Conservation (phyloP, 2,329 filamentous ascomycete genomes). For the Mollisia scopiformis region DNA sequence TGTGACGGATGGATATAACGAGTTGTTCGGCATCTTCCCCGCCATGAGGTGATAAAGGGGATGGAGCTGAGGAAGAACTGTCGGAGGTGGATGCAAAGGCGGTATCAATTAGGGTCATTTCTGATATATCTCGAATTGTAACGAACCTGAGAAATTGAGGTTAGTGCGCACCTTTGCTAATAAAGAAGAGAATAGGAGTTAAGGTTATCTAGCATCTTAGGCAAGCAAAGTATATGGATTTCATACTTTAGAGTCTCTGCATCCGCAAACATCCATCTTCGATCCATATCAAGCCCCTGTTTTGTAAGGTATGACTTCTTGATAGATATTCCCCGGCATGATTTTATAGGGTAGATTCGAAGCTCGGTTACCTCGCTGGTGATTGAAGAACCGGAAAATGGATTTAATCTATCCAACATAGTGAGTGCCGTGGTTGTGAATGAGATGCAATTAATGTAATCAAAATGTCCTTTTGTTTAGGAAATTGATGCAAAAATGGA, state of each 20-base stretch:
- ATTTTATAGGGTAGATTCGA: conserved; percentile 67
- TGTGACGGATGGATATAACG: conserved; percentile 47
- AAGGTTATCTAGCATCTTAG: no score
- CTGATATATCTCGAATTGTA: conserved; percentile 62
- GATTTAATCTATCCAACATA: conserved; percentile 19
- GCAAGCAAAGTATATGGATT: not conserved
- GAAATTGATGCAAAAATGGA: not conserved
- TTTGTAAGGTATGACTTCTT: conserved; percentile 52
- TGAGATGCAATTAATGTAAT: no score
- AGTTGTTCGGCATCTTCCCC: conserved; percentile 46
- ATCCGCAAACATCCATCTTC: conserved; percentile 69
- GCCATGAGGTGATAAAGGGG: not conserved
- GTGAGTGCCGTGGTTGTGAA: not conserved
- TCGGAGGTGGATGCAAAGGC: conserved; percentile 40
- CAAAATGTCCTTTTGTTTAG: no score
- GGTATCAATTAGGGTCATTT: conserved; percentile 66
- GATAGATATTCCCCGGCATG: conserved; percentile 63
- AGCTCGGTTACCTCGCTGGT: conserved; percentile 38
- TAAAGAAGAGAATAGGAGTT: no score
- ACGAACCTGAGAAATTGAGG: conserved; percentile 49
- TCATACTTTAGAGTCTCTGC: conserved; percentile 40
- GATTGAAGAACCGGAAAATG: conserved; percentile 15
- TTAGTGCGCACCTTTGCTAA: no score
- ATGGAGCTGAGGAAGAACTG: not conserved
- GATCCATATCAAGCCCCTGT: conserved; percentile 62